Percentiles rank a stretch among this genome's conserved stretches.
phyloP scores from a whole-genome alignment of 495 filamentous ascomycete genomes.

The Rostrohypoxylon terebratum region DNA sequence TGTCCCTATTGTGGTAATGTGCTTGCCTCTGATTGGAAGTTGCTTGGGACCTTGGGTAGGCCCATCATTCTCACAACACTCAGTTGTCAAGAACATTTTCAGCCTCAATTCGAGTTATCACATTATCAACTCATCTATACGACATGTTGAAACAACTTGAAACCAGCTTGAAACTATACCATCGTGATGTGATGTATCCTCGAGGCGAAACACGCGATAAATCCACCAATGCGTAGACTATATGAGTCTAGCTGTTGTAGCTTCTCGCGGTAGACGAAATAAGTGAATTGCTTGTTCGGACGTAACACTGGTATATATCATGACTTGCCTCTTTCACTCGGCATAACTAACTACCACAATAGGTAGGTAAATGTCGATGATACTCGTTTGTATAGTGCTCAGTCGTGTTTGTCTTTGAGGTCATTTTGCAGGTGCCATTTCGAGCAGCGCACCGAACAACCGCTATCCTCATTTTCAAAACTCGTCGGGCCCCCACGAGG shows the following conservation, averaged over 20 bases:
- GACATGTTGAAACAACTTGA: background rate
- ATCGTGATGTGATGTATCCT: background rate
- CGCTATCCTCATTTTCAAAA: background rate
- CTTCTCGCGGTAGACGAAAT: background rate
- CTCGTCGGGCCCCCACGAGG: background rate
- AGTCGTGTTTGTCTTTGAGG: background rate
- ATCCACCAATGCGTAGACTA: background rate
- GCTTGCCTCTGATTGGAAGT: constrained; percentile 31
- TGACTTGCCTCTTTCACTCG: background rate
- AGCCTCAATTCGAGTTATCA: background rate
- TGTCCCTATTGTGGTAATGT: constrained; percentile 31
- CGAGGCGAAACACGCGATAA: background rate
- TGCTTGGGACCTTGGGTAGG: background rate
- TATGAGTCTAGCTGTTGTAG: background rate
- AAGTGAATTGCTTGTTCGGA: background rate
- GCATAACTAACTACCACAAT: background rate
- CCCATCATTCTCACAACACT: constrained; percentile 1
- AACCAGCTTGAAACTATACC: background rate
- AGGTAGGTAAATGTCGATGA: background rate
- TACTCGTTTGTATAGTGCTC: background rate
- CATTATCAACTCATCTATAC: background rate
- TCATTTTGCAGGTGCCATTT: constrained; percentile 9
- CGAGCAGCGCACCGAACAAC: background rate
- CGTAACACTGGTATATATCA: background rate
- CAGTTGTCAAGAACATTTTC: background rate